A percentile compares a stretch with the other conserved stretches of the same genome.
These are phyloP conservation scores for Saitozyma sp. DNA, from an alignment of 768 basidiomycete species.

Conservation along the genomic window DNA sequence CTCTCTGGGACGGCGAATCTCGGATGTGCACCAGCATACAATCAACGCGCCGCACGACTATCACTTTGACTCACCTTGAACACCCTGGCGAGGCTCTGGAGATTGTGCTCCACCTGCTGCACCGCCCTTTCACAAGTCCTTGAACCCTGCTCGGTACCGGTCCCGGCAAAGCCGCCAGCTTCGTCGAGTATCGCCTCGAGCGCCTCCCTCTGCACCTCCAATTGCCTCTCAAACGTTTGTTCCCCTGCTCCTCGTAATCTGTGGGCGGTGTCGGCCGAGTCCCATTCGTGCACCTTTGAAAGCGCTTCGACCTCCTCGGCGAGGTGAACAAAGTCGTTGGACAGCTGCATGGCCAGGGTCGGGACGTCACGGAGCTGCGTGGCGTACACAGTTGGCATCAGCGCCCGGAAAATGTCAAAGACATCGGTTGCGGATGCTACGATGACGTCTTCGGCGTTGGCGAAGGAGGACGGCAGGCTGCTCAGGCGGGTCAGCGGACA, in stretches of 20 bases:
- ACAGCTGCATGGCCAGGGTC: slow-evolving; percentile 67
- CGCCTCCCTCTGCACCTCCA: slow-evolving; percentile 59
- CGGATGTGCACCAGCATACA: too few species aligned
- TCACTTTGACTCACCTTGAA: slow-evolving; percentile 65
- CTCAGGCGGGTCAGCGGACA: background rate
- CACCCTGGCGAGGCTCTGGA: slow-evolving; percentile 64
- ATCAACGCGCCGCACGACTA: too few species aligned
- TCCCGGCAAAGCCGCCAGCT: slow-evolving; percentile 68
- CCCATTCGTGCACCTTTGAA: background rate
- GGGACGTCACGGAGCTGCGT: slow-evolving; percentile 58
- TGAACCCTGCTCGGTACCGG: slow-evolving; percentile 69
- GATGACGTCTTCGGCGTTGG: slow-evolving; percentile 54
- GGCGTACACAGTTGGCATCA: slow-evolving; percentile 67
- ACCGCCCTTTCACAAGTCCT: slow-evolving; percentile 74
- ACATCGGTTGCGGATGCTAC: slow-evolving; percentile 64
- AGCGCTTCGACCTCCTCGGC: slow-evolving; percentile 9
- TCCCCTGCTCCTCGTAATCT: slow-evolving; percentile 63
- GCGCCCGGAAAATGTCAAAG: slow-evolving; percentile 75
- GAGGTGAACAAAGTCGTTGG: slow-evolving; percentile 78
- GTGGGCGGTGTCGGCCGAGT: slow-evolving; percentile 58
- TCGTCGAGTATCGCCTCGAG: slow-evolving; percentile 61
- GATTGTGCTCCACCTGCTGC: slow-evolving; percentile 63
- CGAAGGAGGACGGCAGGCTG: slow-evolving; percentile 54
- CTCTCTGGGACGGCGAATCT: background rate
- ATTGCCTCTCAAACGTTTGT: slow-evolving; percentile 68